Conservation (phyloP, 106 monocot genomes). For the Dioscorea zingiberensis region DNA sequence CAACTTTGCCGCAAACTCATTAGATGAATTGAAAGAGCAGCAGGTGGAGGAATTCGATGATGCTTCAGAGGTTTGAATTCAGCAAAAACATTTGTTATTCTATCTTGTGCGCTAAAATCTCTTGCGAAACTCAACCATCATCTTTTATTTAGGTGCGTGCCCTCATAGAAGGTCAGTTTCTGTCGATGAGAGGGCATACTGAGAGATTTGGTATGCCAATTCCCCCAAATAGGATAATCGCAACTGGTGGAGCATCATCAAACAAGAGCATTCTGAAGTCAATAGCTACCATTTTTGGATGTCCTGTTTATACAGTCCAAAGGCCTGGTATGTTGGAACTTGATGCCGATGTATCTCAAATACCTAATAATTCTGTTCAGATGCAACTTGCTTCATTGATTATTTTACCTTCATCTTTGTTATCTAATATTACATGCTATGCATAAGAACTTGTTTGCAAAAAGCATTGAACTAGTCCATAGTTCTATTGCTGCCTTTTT, state of each 20-base stretch:
- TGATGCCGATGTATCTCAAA: no score
- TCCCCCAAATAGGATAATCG: conserved; percentile 77
- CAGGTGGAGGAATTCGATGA: conserved; percentile 30
- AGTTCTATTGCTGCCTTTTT: no score
- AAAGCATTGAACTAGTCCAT: no score
- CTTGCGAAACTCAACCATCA: no score
- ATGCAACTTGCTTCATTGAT: no score
- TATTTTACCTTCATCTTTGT: no score
- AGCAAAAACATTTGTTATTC: no score
- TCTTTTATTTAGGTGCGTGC: conserved; percentile 55
- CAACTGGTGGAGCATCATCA: conserved; percentile 90
- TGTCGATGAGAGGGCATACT: conserved; percentile 85
- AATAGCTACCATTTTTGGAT: conserved; percentile 75
- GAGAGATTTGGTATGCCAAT: conserved; percentile 91
- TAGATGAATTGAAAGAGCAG: conserved; percentile 15
- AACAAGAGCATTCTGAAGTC: conserved; percentile 56
- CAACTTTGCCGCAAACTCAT: conserved; percentile 29
- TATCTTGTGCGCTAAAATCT: no score
- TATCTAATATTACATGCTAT: no score
- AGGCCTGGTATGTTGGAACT: conserved; percentile 56
- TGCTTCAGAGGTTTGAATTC: conserved; percentile 25
- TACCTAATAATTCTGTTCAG: no score
- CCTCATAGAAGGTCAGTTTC: conserved; percentile 80
- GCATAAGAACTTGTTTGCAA: no score
- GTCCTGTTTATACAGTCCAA: conserved; percentile 70